A percentile compares a stretch with the other conserved stretches of the same genome.
Conservation (phyloP, 805 yeast genomes). For the Sugiyamaella chiloensis region DNA sequence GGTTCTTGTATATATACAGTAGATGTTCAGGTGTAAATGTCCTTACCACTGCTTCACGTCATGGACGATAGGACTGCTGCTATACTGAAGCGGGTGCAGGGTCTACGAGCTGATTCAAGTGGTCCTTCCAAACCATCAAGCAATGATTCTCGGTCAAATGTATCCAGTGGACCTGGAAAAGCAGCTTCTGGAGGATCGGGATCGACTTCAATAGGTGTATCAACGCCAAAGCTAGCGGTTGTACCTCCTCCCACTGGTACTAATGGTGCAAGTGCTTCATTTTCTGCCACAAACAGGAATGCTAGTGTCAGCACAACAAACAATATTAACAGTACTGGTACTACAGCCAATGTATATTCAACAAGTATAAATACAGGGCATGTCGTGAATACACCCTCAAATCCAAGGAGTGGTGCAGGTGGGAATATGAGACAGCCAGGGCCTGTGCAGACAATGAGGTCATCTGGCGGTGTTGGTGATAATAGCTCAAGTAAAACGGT, state of each 20-base stretch:
- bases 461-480: background rate
- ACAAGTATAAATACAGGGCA: too few species aligned
- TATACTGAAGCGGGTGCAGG: constrained; percentile 5
- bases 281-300: background rate
- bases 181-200: background rate
- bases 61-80: constrained; percentile 16
- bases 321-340: too few species aligned
- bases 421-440: background rate
- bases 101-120: constrained; percentile 1
- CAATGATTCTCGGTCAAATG: too few species aligned
- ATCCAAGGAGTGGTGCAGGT: background rate
- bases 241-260: background rate
- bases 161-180: too few species aligned
- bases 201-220: background rate
- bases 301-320: background rate
- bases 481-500: background rate
- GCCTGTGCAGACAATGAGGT: background rate
- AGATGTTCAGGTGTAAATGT: too few species aligned
- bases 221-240: background rate
- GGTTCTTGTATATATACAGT: too few species aligned
- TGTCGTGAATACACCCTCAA: background rate
- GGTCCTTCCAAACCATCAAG: too few species aligned
- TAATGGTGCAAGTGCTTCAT: too few species aligned
- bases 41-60: too few species aligned
- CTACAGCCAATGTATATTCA: too few species aligned